A percentile compares a stretch with the other conserved stretches of the same genome.
Evolutionary conservation across 2,329 filamentous ascomycete genomes (phyloP).

Genomic region (Lasiodiplodia sp.): DNA sequence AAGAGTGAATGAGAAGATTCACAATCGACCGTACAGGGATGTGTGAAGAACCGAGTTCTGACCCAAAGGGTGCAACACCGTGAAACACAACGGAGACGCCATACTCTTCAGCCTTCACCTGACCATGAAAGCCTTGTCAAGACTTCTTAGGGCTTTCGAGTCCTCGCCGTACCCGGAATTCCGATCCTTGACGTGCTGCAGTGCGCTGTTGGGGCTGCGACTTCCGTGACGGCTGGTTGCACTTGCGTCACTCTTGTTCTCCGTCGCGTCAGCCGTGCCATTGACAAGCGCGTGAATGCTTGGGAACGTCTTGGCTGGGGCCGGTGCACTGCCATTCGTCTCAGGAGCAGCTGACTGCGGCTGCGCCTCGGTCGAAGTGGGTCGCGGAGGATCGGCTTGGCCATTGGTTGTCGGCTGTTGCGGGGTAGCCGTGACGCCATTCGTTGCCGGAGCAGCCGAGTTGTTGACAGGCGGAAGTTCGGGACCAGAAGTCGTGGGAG

Average conservation of each 20-base stretch:
- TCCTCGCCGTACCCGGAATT: conserved; percentile 27
- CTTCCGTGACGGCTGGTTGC: conserved; percentile 51
- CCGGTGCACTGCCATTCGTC: conserved; percentile 37
- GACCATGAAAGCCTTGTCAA: conserved; percentile 31
- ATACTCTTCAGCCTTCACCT: conserved; percentile 24
- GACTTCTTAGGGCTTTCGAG: conserved; percentile 27
- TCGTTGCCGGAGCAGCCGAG: conserved; percentile 33
- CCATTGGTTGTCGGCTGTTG: conserved; percentile 39
- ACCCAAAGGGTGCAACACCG: neutral
- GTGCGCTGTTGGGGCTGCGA: conserved; percentile 44
- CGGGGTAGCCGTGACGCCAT: conserved; percentile 32
- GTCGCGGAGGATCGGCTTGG: conserved; percentile 42
- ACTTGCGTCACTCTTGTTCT: conserved; percentile 39
- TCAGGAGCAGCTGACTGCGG: conserved; percentile 49
- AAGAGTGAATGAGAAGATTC: neutral
- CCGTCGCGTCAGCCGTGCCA: conserved; percentile 37
- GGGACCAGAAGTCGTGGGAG: conserved; percentile 34
- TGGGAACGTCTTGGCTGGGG: conserved; percentile 56
- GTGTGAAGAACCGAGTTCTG: conserved; percentile 7
- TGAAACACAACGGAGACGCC: conserved; percentile 24
- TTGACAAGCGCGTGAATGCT: conserved; percentile 60
- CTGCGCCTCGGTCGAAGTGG: conserved; percentile 54
- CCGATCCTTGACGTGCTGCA: conserved; percentile 25
- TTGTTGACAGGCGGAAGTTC: conserved; percentile 44
- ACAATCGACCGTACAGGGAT: neutral